These are phyloP conservation scores for Alternaria triticimaculans DNA, from an alignment of 2,329 filamentous ascomycete genomes.

Conservation along the genomic window DNA sequence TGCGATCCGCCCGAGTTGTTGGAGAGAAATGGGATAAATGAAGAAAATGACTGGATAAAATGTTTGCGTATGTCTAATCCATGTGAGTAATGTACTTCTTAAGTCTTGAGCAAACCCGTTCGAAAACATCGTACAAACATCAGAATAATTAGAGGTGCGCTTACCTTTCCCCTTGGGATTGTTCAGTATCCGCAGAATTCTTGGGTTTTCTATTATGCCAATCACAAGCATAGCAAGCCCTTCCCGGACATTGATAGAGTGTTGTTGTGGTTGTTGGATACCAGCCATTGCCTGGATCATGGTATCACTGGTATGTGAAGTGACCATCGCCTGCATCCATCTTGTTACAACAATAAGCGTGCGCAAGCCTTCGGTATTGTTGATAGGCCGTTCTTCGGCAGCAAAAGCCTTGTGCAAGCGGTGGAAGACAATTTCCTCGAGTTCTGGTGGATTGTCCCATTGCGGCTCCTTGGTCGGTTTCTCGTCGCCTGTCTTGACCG, in stretches of 20 bases:
- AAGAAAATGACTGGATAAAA: conserved; percentile 41
- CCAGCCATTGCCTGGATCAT: conserved; percentile 51
- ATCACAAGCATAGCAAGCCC: conserved; percentile 70
- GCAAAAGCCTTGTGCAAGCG: conserved; percentile 46
- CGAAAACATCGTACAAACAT: neutral
- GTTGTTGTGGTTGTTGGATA: conserved; percentile 56
- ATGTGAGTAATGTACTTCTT: conserved; percentile 4
- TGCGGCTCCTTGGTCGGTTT: conserved; percentile 26
- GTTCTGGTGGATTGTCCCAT: conserved; percentile 44
- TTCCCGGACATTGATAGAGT: conserved; percentile 68
- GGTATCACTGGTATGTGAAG: conserved; percentile 48
- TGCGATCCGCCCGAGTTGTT: conserved; percentile 61
- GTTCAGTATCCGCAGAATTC: conserved; percentile 62
- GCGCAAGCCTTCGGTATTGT: conserved; percentile 38
- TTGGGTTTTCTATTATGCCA: conserved; percentile 65
- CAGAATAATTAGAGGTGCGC: conserved; percentile 10
- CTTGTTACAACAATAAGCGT: conserved; percentile 39
- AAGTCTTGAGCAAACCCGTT: neutral
- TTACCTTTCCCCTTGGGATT: conserved; percentile 62
- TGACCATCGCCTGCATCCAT: conserved; percentile 51
- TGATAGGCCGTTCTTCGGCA: conserved; percentile 41
- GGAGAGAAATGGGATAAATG: conserved; percentile 54
- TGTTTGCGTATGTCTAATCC: conserved; percentile 39
- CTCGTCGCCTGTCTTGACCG: conserved; percentile 27
- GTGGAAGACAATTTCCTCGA: conserved; percentile 49